Conservation (phyloP, 1,139 yeast genomes). For the Sugiyamaella xylanicola region DNA sequence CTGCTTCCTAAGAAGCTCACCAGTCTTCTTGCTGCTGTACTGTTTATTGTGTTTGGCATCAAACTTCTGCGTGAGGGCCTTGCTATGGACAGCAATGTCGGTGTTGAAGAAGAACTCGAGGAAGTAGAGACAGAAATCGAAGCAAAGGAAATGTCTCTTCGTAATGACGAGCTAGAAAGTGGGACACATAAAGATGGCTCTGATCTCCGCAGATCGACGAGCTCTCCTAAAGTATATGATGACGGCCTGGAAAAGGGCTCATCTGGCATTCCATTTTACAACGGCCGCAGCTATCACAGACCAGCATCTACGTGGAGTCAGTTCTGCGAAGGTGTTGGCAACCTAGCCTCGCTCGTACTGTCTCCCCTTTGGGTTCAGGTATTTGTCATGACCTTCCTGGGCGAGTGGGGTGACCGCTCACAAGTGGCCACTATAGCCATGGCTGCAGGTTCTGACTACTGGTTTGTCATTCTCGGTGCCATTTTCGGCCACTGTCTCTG, state of each 20-base stretch:
- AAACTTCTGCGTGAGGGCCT: conserved; percentile 79
- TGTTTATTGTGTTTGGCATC: conserved; percentile 82
- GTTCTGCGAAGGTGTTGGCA: conserved; percentile 45
- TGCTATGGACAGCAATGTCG: conserved; percentile 74
- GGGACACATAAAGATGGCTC: conserved; percentile 46
- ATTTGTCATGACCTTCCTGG: conserved; percentile 92
- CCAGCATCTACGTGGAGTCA: conserved; percentile 30
- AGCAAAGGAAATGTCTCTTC: conserved; percentile 56
- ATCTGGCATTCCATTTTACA: conserved; percentile 33
- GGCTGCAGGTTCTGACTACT: conserved; percentile 96
- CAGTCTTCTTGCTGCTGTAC: conserved; percentile 73
- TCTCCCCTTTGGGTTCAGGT: conserved; percentile 95
- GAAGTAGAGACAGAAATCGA: conserved; percentile 96
- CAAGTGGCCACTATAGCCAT: conserved; percentile 97
- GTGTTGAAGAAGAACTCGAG: conserved; percentile 92
- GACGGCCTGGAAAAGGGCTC: conserved; percentile 38
- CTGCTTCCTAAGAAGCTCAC: conserved; percentile 79
- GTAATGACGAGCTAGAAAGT: conserved; percentile 58
- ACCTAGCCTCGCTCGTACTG: conserved; percentile 63
- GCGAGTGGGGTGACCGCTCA: conserved; percentile 99
- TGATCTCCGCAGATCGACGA: conserved; percentile 34
- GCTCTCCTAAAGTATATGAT: conserved; percentile 38
- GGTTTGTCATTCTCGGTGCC: conserved; percentile 89
- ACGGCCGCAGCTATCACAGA: conserved; percentile 27
- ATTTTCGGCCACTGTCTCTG: conserved; percentile 89